A percentile compares a stretch with the other conserved stretches of the same genome.
phyloP scores from a whole-genome alignment of 768 basidiomycete species.

The Gyrodon lividus region DNA sequence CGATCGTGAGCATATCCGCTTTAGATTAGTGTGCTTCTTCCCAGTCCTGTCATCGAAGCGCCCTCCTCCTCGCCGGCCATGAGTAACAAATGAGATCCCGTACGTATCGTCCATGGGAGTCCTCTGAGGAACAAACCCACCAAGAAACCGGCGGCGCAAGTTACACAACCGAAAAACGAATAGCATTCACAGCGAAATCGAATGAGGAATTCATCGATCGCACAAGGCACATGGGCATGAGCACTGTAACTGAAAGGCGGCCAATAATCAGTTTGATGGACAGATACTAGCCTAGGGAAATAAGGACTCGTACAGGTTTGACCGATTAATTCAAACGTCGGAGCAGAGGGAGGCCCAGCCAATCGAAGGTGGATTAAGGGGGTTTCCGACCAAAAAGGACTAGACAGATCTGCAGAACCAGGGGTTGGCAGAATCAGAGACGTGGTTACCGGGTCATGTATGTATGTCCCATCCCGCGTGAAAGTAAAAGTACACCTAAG shows the following conservation, averaged over 20 bases:
- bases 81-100: not conserved
- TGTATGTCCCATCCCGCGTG: no score
- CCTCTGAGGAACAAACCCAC: not conserved
- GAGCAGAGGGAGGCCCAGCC: not conserved
- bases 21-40: conserved; percentile 8
- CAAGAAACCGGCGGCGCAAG: no score
- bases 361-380: not conserved
- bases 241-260: not conserved
- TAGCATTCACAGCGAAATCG: not conserved
- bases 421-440: no score
- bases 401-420: no score
- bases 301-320: not conserved
- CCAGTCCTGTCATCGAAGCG: conserved; percentile 6
- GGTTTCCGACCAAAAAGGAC: not conserved
- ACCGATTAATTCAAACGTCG: not conserved
- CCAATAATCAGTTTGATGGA: not conserved
- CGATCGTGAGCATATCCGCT: conserved; percentile 2
- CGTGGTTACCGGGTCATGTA: no score
- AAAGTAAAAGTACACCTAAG: no score
- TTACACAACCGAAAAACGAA: not conserved
- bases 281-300: not conserved
- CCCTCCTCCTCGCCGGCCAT: not conserved
- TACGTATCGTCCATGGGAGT: not conserved
- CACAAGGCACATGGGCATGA: not conserved
- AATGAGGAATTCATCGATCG: not conserved